These are phyloP conservation scores for Diutina sp. DNA, from an alignment of 1,139 yeast species.

Conservation along the genomic window DNA sequence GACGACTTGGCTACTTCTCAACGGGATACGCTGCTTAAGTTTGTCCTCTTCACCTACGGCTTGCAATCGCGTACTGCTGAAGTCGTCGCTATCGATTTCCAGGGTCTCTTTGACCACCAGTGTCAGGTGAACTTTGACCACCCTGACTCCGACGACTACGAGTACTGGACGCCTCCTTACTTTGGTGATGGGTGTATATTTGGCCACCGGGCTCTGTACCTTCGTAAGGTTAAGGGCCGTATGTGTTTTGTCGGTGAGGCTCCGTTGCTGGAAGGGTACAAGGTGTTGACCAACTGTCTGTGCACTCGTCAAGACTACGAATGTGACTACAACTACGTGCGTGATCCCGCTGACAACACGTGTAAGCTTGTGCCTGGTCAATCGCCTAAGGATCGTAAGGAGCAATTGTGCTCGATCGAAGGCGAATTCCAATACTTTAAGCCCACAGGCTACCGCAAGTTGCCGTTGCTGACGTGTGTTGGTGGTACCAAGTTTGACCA, in stretches of 20 bases:
- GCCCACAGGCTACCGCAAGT: constrained; percentile 71
- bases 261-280: constrained; percentile 51
- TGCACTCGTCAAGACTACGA: constrained; percentile 87
- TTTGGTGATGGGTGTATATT: constrained; percentile 68
- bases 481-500: constrained; percentile 63
- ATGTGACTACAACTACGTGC: constrained; percentile 78
- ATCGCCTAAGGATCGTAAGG: constrained; percentile 47
- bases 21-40: constrained; percentile 72
- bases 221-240: constrained; percentile 52
- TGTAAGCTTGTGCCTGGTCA: constrained; percentile 73
- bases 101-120: constrained; percentile 48
- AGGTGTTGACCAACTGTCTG: constrained; percentile 53
- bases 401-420: constrained; percentile 44
- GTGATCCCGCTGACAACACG: constrained; percentile 58
- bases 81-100: constrained; percentile 54
- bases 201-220: constrained; percentile 75
- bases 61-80: constrained; percentile 7
- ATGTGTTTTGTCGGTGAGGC: constrained; percentile 73
- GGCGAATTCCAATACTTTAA: constrained; percentile 58
- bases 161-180: constrained; percentile 69
- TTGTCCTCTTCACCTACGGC: constrained; percentile 36
- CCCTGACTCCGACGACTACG: constrained; percentile 58
- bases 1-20: constrained; percentile 84
- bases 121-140: constrained; percentile 56
- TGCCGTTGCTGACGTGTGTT: constrained; percentile 62